These are phyloP conservation scores for Leccinum aurantiacum DNA, from an alignment of 768 basidiomycete species.

Conservation along the genomic window DNA sequence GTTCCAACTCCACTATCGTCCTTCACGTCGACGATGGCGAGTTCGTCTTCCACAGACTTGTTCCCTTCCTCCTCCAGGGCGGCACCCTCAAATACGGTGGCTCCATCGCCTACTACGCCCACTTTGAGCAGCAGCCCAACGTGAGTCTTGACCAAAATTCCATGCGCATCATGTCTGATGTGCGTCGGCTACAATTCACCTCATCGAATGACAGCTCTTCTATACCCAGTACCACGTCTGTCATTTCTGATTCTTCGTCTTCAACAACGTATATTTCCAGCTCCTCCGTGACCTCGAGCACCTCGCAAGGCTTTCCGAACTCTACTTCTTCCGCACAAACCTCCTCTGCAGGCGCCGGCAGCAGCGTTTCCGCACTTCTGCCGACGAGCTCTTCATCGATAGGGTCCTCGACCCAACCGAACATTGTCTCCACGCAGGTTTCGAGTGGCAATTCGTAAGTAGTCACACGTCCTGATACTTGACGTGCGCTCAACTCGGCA, in stretches of 20 bases:
- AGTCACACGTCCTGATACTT: neutral
- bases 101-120: neutral
- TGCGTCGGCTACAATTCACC: neutral
- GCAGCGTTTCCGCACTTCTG: slow-evolving; percentile 40
- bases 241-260: slow-evolving; percentile 1
- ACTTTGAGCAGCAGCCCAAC: neutral
- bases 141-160: slow-evolving; percentile 1
- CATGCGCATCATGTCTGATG: neutral
- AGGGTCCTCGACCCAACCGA: slow-evolving; percentile 45
- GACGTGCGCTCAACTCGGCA: slow-evolving; percentile 1
- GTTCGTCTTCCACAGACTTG: neutral
- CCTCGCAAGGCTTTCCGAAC: neutral
- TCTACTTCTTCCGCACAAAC: slow-evolving; percentile 29
- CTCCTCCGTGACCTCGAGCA: neutral
- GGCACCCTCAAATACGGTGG: neutral
- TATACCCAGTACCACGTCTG: neutral
- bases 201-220: neutral
- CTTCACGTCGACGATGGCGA: neutral
- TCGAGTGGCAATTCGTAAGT: slow-evolving; percentile 29
- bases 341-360: slow-evolving; percentile 38
- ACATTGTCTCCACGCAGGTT: slow-evolving; percentile 48
- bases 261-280: neutral
- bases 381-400: slow-evolving; percentile 41
- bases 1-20: neutral
- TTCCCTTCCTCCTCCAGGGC: neutral